These are phyloP conservation scores for Picea sitchensis DNA, from an alignment of 75 land plant species.

Conservation along the genomic window DNA sequence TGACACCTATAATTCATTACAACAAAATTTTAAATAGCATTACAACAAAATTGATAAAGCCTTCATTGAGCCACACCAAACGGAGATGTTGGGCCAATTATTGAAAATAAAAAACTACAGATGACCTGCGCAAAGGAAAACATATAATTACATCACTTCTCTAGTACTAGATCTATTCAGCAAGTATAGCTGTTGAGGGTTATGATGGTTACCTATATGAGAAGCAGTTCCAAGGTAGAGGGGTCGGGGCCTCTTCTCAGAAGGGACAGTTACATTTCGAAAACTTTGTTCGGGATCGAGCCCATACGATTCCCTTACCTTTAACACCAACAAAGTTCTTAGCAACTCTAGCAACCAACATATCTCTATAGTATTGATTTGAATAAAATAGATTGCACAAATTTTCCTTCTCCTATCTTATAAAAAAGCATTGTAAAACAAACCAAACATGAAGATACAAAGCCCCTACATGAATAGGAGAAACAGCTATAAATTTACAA, in stretches of 20 bases:
- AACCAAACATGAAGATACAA: not conserved
- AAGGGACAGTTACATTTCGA: constrained; percentile 58
- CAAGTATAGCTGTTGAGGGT: too few species aligned
- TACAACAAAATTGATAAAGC: not conserved
- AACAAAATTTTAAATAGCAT: not conserved
- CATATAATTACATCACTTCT: too few species aligned
- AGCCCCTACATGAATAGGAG: not conserved
- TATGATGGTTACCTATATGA: constrained; percentile 58
- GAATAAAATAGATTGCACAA: not conserved
- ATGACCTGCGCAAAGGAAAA: not conserved
- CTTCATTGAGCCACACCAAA: not conserved
- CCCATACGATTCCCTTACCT: constrained; percentile 89
- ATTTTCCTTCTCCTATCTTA: not conserved
- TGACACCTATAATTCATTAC: constrained; percentile 40
- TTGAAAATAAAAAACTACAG: not conserved
- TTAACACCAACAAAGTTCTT: not conserved
- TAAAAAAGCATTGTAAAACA: not conserved
- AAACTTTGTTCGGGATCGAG: constrained; percentile 54
- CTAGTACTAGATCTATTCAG: too few species aligned
- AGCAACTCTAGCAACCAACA: not conserved
- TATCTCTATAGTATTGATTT: not conserved
- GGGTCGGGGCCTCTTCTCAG: constrained; percentile 68
- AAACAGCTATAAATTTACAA: too few species aligned
- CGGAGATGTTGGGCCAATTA: not conserved
- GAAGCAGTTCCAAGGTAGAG: constrained; percentile 84